These are phyloP conservation scores for Epithele typhae DNA, from an alignment of 768 basidiomycete species.

Conservation along the genomic window DNA sequence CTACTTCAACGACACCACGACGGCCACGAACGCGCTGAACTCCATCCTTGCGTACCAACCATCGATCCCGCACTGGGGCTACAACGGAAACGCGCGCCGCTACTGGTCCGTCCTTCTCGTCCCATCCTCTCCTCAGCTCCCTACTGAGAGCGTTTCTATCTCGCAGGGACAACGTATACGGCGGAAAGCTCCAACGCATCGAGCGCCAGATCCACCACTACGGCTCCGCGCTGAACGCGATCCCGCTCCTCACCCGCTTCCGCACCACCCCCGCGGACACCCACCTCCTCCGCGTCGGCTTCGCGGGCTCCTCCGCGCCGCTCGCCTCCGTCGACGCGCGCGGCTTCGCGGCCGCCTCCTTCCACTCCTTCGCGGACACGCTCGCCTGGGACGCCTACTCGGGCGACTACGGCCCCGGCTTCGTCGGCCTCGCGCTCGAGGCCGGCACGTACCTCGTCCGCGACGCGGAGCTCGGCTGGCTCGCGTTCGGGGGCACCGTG, in stretches of 20 bases:
- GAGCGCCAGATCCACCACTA: conserved; percentile 60
- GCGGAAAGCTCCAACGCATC: conserved; percentile 48
- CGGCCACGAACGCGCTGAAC: conserved; percentile 48
- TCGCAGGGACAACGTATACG: conserved; percentile 54
- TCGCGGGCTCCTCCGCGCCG: conserved; percentile 50
- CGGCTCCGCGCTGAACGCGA: conserved; percentile 50
- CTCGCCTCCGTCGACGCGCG: conserved; percentile 51
- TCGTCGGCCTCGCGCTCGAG: conserved; percentile 50
- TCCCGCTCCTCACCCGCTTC: conserved; percentile 49
- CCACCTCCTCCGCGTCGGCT: conserved; percentile 49
- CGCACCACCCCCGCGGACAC: conserved; percentile 42
- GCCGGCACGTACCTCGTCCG: conserved; percentile 41
- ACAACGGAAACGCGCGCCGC: conserved; percentile 54
- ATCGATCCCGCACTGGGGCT: conserved; percentile 56
- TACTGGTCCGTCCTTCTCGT: conserved; percentile 43
- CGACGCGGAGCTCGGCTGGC: conserved; percentile 58
- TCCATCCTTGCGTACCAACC: conserved; percentile 56
- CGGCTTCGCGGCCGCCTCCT: conserved; percentile 56
- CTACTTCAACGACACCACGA: conserved; percentile 48
- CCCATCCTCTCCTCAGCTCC: no score
- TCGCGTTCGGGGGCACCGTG: conserved; percentile 51
- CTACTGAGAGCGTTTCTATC: no score
- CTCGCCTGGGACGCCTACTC: conserved; percentile 56
- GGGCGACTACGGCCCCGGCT: conserved; percentile 58
- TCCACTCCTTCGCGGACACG: conserved; percentile 56